phyloP scores from a whole-genome alignment of 2,329 filamentous ascomycete genomes.

The Botrytis paeoniae region DNA sequence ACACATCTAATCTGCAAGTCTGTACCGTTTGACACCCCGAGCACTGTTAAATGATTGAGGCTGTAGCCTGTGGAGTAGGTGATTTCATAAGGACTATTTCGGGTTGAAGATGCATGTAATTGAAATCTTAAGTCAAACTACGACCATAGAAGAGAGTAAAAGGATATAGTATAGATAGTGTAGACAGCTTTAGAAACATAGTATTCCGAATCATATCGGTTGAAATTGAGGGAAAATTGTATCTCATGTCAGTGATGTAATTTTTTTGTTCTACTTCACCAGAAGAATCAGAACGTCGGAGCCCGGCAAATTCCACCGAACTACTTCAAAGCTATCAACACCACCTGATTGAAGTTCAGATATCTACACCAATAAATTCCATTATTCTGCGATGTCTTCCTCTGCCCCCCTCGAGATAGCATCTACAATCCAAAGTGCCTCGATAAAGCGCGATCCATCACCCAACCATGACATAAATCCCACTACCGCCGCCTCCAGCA shows the following conservation, averaged over 20 bases:
- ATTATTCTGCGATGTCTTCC: slow-evolving; percentile 31
- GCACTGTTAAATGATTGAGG: background rate
- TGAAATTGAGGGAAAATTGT: background rate
- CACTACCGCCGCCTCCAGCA: slow-evolving; percentile 67
- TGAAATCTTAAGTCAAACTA: background rate
- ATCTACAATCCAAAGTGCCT: slow-evolving; percentile 76
- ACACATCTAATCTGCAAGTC: background rate
- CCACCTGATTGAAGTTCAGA: slow-evolving; percentile 6
- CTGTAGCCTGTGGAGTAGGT: background rate
- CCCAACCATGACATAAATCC: slow-evolving; percentile 75
- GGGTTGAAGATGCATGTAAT: background rate
- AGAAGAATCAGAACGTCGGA: background rate
- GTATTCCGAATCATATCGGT: background rate
- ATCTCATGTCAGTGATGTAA: background rate
- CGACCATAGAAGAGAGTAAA: background rate
- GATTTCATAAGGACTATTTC: background rate
- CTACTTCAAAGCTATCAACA: slow-evolving; percentile 6
- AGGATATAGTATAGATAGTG: background rate
- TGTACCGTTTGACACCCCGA: background rate
- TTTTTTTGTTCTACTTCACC: background rate
- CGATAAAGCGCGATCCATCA: slow-evolving; percentile 71
- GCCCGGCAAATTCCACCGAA: slow-evolving; percentile 4
- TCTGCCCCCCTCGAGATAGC: slow-evolving; percentile 63
- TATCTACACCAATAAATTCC: background rate
- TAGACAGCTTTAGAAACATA: background rate